Percentiles rank a stretch among this genome's conserved stretches.
phyloP scores from a whole-genome alignment of 305 asterid species.

The Fraxinus albicans region DNA sequence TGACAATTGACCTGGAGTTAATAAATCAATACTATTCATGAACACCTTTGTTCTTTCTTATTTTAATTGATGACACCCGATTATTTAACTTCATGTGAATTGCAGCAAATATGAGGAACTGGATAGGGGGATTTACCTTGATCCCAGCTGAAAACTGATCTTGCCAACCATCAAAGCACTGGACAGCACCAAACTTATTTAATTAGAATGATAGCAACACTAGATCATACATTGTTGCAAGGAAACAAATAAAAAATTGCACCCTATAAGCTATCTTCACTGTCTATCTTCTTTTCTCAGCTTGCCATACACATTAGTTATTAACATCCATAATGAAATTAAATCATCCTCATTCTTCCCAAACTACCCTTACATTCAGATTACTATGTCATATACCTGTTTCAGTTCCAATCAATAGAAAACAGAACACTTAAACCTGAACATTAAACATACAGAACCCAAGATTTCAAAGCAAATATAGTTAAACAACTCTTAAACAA shows the following conservation, averaged over 20 bases:
- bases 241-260: constrained; percentile 8
- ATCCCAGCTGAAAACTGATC: constrained; percentile 87
- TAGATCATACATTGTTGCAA: constrained; percentile 10
- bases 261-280: constrained; percentile 12
- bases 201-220: constrained; percentile 23
- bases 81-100: background rate
- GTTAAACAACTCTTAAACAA: background rate
- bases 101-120: constrained; percentile 1
- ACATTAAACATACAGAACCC: background rate
- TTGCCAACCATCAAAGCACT: constrained; percentile 72
- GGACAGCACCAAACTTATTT: constrained; percentile 31
- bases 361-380: constrained; percentile 11
- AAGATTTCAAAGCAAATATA: background rate
- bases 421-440: constrained; percentile 9
- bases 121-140: constrained; percentile 49
- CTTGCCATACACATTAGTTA: background rate
- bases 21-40: background rate
- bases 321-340: constrained; percentile 4
- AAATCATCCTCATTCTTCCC: constrained; percentile 10
- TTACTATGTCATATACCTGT: constrained; percentile 1
- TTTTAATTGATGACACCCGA: constrained; percentile 12
- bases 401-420: constrained; percentile 5
- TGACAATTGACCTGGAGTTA: background rate
- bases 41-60: constrained; percentile 1
- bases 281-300: constrained; percentile 3